Percentiles rank a stretch among this genome's conserved stretches.
Evolutionary conservation across 2,329 filamentous ascomycete genomes (phyloP).

Genomic region (Nemania bipapillata): DNA sequence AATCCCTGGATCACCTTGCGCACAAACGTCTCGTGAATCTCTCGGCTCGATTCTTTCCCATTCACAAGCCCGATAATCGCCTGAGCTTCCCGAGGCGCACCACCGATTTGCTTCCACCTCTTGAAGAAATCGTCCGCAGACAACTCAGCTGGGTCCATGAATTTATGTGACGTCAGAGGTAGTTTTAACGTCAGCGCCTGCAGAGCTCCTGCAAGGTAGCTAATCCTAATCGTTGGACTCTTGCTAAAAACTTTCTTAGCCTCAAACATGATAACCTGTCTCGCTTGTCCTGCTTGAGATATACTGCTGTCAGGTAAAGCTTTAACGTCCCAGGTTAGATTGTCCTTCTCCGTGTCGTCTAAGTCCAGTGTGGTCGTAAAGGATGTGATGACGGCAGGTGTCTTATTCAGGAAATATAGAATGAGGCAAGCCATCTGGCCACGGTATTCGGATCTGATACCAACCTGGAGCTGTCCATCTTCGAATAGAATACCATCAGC

Average conservation of each 20-base stretch:
- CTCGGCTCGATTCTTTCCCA: constrained; percentile 66
- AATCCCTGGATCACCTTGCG: constrained; percentile 81
- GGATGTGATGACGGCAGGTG: constrained; percentile 82
- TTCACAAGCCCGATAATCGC: constrained; percentile 77
- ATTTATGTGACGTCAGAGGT: constrained; percentile 89
- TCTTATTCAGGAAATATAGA: constrained; percentile 95
- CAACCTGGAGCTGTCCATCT: constrained; percentile 92
- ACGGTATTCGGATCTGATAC: constrained; percentile 91
- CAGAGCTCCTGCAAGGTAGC: constrained; percentile 90
- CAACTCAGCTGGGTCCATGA: constrained; percentile 92
- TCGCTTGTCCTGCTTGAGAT: constrained; percentile 77
- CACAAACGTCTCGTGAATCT: constrained; percentile 77
- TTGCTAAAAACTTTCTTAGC: constrained; percentile 82
- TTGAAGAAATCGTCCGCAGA: constrained; percentile 96
- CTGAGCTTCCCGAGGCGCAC: constrained; percentile 85
- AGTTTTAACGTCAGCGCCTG: constrained; percentile 93
- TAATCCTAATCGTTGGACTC: constrained; percentile 90
- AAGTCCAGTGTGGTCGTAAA: constrained; percentile 95
- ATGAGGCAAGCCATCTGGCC: constrained; percentile 96
- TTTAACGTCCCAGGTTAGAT: constrained; percentile 86
- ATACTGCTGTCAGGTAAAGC: constrained; percentile 86
- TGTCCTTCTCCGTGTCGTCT: constrained; percentile 70
- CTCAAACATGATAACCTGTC: constrained; percentile 96
- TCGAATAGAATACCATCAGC: constrained; percentile 92
- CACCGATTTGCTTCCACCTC: constrained; percentile 98